Evolutionary conservation across 371 early-diverging fungal genomes (phyloP), one percentile per base, ranked within the genome.

Genomic region (Lichtheimia ramosa): DNA sequence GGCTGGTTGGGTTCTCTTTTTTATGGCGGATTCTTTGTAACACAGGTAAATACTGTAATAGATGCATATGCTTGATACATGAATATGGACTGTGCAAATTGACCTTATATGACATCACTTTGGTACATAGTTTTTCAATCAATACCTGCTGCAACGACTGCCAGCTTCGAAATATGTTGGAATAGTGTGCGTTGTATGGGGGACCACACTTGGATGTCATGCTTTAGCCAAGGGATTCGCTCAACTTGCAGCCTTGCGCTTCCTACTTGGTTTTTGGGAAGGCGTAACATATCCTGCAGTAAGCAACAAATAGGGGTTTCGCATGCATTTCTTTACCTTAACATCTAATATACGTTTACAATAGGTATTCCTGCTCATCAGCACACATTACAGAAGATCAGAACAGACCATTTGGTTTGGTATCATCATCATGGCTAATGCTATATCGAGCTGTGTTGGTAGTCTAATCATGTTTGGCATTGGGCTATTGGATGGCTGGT

Each of bases 401-500:
- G 67, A 66, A 21, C 76, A 76, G 43, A 67, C 61, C 15, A 52
- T 61, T n/a, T 61, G 70, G 16, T 46, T 73, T 41, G 56, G 71
- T 27, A 52, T 55, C 1, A 52, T 73, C 61, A 65, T 73, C 55
- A 43, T 65, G 0, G 58, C 55, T 3, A 70, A 75, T 28, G 56
- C 60, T 28, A 14, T 59, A 3, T 54, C 62, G 16, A 52, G 39
- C 7, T 50, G 65, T 1, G 1, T 86, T 15, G 88, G 84, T 56
- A 89, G 87, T 0, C 71, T 85, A 7, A 71, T 86, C 6, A 80
- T 5, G 34, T 80, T 82, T 42, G 88, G 83, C 5, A 73, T 90
- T 41, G 64, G 51, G 10, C 56, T 73, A 25, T 79, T 89, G 50
- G 57, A 73, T 21, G 62, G 66, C 14, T 59, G 64, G 24, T 62